Evolutionary conservation across 352 stramenopile genomes (phyloP).

Genomic region (Stephanocyclus meneghinianus): DNA sequence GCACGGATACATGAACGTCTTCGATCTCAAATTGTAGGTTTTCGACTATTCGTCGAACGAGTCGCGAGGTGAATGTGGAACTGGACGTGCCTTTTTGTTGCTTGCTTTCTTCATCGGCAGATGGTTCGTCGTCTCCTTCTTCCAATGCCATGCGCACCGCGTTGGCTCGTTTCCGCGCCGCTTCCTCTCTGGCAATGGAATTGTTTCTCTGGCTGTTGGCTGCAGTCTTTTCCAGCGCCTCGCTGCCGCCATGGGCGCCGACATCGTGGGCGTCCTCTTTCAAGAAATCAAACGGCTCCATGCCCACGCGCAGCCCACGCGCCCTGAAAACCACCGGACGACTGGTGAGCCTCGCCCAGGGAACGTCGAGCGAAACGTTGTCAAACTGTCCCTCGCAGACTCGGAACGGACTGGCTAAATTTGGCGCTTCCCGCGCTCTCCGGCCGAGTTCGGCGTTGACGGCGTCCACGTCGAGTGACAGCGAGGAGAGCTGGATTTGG

Average conservation of each 20-base stretch:
- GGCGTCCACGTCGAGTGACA: conserved; percentile 72
- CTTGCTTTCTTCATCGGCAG: background rate
- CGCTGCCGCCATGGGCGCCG: conserved; percentile 11
- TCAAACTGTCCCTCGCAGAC: conserved; percentile 70
- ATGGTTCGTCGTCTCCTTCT: conserved; percentile 15
- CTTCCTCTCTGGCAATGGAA: conserved; percentile 58
- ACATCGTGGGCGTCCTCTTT: conserved; percentile 29
- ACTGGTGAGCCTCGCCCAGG: conserved; percentile 73
- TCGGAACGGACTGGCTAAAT: conserved; percentile 73
- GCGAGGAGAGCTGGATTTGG: conserved; percentile 78
- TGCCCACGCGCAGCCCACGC: conserved; percentile 62
- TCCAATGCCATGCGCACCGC: conserved; percentile 53
- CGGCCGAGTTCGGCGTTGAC: conserved; percentile 77
- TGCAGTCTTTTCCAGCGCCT: conserved; percentile 7
- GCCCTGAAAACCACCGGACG: conserved; percentile 72
- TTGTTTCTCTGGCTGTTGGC: conserved; percentile 25
- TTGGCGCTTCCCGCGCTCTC: conserved; percentile 66
- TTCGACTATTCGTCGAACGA: conserved; percentile 80
- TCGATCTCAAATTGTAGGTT: conserved; percentile 84
- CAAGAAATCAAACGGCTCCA: conserved; percentile 70
- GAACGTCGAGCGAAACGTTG: conserved; percentile 78
- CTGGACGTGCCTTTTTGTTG: background rate
- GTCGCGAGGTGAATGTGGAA: conserved; percentile 54
- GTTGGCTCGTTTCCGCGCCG: conserved; percentile 57
- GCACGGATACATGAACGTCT: conserved; percentile 72